These are phyloP conservation scores for Fagopyrum tataricum DNA, from an alignment of 148 eudicot genomes.

Conservation along the genomic window DNA sequence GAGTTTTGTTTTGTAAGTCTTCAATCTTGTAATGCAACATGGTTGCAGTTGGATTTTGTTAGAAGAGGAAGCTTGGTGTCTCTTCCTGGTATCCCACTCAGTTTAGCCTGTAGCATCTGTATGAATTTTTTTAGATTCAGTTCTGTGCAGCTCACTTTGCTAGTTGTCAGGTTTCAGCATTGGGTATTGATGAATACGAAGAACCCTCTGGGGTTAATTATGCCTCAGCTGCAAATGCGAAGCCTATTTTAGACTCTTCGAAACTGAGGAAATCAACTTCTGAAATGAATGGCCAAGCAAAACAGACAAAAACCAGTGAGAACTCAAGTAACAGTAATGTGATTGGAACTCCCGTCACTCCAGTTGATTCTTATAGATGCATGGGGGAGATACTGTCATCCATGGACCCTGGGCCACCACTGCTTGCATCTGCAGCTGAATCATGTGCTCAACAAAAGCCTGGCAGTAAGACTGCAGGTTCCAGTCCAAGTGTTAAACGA, in stretches of 20 bases:
- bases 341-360: constrained; percentile 30
- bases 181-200: constrained; percentile 67
- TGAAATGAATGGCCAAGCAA: constrained; percentile 38
- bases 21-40: not conserved
- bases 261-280: constrained; percentile 30
- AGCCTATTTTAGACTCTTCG: constrained; percentile 34
- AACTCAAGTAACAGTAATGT: constrained; percentile 21
- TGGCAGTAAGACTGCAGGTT: constrained; percentile 34
- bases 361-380: constrained; percentile 50
- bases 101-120: not conserved
- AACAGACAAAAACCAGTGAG: constrained; percentile 30
- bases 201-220: constrained; percentile 46
- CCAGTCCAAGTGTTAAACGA: constrained; percentile 50
- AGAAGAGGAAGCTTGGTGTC: constrained; percentile 9
- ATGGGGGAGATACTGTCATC: constrained; percentile 82
- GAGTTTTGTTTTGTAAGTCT: not conserved
- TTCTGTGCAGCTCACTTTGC: constrained; percentile 13
- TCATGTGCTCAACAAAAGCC: constrained; percentile 55
- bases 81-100: constrained; percentile 4
- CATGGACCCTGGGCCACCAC: constrained; percentile 72
- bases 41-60: not conserved
- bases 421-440: constrained; percentile 45
- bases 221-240: constrained; percentile 40
- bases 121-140: constrained; percentile 11
- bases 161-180: constrained; percentile 36